Evolutionary conservation across 352 stramenopile genomes (phyloP).

Genomic region (Phytopythium aichiense): DNA sequence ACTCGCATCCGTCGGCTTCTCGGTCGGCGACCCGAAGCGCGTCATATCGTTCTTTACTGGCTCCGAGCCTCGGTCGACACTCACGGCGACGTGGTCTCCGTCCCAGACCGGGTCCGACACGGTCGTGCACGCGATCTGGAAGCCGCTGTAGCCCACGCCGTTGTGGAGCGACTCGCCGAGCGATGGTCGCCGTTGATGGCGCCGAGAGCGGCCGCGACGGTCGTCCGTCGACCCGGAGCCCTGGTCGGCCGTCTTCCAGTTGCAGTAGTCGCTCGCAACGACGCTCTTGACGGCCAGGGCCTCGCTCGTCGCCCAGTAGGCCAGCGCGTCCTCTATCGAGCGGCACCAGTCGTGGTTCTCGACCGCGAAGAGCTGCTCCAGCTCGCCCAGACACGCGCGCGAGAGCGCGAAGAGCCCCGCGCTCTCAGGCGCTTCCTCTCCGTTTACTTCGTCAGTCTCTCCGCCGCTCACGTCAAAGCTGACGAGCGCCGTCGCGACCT

Average conservation of each 20-base stretch:
- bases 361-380: slow-evolving; percentile 9
- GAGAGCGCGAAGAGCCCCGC: slow-evolving; percentile 19
- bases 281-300: slow-evolving; percentile 11
- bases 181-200: slow-evolving; percentile 1
- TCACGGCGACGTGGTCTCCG: not conserved
- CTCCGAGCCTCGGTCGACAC: not conserved
- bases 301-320: not conserved
- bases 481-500: slow-evolving; percentile 14
- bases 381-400: slow-evolving; percentile 5
- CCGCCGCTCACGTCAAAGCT: slow-evolving; percentile 15
- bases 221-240: not conserved
- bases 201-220: not conserved
- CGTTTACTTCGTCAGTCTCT: not conserved
- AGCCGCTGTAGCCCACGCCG: slow-evolving; percentile 9
- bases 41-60: not conserved
- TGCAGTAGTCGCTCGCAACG: slow-evolving; percentile 25
- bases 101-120: not conserved
- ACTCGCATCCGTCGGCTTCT: not conserved
- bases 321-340: slow-evolving; percentile 1
- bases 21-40: not conserved
- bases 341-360: slow-evolving; percentile 3
- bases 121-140: slow-evolving; percentile 6
- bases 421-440: not conserved
- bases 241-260: slow-evolving; percentile 6
- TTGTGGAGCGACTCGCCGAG: slow-evolving; percentile 5